Evolutionary conservation across 257 asterid species (phyloP).

Genomic region (Fraxinus anomala): DNA sequence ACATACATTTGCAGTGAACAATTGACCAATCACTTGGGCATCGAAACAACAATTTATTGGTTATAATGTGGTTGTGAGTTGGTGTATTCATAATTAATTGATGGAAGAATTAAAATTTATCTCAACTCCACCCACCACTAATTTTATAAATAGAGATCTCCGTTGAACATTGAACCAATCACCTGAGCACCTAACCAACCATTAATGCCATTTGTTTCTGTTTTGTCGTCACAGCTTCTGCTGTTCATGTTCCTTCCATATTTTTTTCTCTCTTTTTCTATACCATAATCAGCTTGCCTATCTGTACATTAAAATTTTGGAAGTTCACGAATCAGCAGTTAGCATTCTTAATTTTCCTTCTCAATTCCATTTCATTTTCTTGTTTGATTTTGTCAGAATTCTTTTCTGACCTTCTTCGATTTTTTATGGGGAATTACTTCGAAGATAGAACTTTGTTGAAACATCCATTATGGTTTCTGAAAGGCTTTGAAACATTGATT

Average conservation of each 20-base stretch:
- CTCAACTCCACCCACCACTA: neutral
- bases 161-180: neutral
- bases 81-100: neutral
- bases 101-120: neutral
- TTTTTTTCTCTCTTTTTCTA: neutral
- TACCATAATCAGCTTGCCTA: neutral
- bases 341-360: neutral
- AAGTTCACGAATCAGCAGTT: neutral
- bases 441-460: neutral
- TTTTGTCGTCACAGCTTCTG: neutral
- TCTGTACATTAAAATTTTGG: neutral
- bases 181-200: neutral
- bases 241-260: neutral
- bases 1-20: neutral
- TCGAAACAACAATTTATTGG: neutral
- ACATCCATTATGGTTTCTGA: neutral
- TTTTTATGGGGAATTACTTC: neutral
- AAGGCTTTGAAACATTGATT: neutral
- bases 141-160: neutral
- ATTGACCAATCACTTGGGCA: neutral
- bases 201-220: neutral
- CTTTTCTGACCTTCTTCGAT: neutral
- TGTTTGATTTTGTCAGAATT: neutral
- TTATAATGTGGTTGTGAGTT: neutral
- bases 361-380: neutral